phyloP scores from a whole-genome alignment of 805 yeast species.

The Cyberlindnera samutprakarnensis region DNA sequence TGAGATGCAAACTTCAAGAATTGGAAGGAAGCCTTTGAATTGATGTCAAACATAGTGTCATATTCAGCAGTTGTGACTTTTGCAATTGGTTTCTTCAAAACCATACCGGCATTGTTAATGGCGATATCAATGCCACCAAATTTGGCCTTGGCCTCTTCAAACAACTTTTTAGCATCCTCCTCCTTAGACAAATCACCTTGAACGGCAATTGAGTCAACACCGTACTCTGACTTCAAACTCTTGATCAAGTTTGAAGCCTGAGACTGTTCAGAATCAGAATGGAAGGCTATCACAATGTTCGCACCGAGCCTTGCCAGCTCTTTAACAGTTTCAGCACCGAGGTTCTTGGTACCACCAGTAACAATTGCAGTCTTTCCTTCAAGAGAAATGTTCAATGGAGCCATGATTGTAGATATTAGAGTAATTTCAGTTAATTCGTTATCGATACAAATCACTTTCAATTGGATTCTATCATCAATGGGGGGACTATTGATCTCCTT shows the following conservation, averaged over 20 bases:
- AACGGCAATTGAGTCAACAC: constrained; percentile 28
- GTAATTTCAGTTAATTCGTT: no score
- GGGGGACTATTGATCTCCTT: no score
- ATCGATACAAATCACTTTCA: no score
- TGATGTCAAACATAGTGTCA: constrained; percentile 43
- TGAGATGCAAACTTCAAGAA: constrained; percentile 51
- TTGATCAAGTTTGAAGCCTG: constrained; percentile 30
- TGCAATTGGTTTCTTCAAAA: constrained; percentile 50
- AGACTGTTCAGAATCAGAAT: constrained; percentile 32
- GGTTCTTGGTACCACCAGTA: constrained; percentile 57
- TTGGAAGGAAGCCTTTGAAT: constrained; percentile 54
- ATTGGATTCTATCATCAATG: no score
- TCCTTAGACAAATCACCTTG: constrained; percentile 26
- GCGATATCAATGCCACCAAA: constrained; percentile 54
- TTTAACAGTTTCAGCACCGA: constrained; percentile 45
- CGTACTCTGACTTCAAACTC: constrained; percentile 28
- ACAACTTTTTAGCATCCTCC: constrained; percentile 34
- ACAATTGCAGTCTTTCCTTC: constrained; percentile 45
- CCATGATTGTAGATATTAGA: constrained; percentile 10
- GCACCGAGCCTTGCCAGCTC: constrained; percentile 51
- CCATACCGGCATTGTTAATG: constrained; percentile 62
- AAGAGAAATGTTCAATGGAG: constrained; percentile 20
- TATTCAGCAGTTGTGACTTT: constrained; percentile 49
- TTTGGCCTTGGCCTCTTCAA: constrained; percentile 34
- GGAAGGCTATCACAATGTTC: constrained; percentile 48